Evolutionary conservation across 305 asterid genomes (phyloP).

Genomic region (Fraxinus nigra): DNA sequence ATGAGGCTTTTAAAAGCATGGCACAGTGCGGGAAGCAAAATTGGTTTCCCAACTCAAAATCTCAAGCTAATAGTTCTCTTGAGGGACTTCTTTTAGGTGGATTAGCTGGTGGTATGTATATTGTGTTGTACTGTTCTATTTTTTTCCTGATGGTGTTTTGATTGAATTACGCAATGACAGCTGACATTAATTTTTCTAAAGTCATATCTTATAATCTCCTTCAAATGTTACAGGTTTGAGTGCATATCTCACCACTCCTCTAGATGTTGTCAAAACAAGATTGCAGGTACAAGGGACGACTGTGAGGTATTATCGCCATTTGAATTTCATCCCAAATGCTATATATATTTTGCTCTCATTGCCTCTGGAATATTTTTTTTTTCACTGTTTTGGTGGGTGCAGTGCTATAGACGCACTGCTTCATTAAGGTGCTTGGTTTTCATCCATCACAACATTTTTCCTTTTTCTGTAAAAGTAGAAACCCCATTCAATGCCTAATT

Average conservation of each 20-base stretch:
- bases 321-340: neutral
- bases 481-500: neutral
- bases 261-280: conserved; percentile 79
- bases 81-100: conserved; percentile 85
- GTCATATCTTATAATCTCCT: neutral
- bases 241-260: conserved; percentile 79
- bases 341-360: neutral
- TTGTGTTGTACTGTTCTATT: neutral
- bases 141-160: neutral
- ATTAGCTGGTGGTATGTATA: conserved; percentile 66
- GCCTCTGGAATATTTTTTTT: neutral
- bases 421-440: neutral
- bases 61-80: conserved; percentile 41
- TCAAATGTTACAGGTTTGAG: conserved; percentile 57
- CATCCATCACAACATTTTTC: neutral
- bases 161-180: neutral
- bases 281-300: conserved; percentile 74
- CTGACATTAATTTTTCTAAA: conserved; percentile 4
- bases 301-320: conserved; percentile 37
- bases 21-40: conserved; percentile 54
- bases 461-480: neutral
- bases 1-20: conserved; percentile 63
- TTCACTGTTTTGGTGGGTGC: neutral
- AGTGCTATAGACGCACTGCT: neutral
- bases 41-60: conserved; percentile 45